Evolutionary conservation across 495 filamentous ascomycete species (phyloP).

Genomic region (Neurospora sp.): DNA sequence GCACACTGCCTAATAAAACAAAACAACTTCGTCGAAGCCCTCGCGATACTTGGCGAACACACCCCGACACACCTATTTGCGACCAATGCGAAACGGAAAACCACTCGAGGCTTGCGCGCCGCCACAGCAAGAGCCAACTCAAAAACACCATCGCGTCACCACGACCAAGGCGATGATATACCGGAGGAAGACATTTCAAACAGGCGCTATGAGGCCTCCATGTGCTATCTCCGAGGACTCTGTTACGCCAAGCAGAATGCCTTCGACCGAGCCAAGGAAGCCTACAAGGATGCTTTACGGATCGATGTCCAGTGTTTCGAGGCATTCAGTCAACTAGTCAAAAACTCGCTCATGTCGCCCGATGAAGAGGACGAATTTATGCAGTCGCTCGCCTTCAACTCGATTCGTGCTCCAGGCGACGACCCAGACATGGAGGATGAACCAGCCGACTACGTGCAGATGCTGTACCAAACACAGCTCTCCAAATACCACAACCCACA

Average conservation of each 20-base stretch:
- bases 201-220: conserved; percentile 82
- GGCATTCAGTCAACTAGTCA: conserved; percentile 95
- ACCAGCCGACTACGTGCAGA: conserved; percentile 84
- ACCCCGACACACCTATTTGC: conserved; percentile 80
- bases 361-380: conserved; percentile 92
- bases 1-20: conserved; percentile 91
- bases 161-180: conserved; percentile 45
- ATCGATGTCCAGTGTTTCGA: conserved; percentile 99
- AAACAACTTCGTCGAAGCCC: conserved; percentile 76
- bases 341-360: conserved; percentile 95
- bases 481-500: conserved; percentile 90
- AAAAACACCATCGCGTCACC: conserved; percentile 31
- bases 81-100: conserved; percentile 52
- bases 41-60: conserved; percentile 80
- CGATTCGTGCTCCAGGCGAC: conserved; percentile 44
- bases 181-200: conserved; percentile 65
- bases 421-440: conserved; percentile 60
- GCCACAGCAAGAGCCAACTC: conserved; percentile 24
- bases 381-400: conserved; percentile 83
- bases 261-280: conserved; percentile 93
- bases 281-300: conserved; percentile 91
- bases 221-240: conserved; percentile 90
- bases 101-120: conserved; percentile 27
- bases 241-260: conserved; percentile 97
- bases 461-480: conserved; percentile 93